Base-by-base conservation (phyloP, 345 rosid species). In the Bruguiera sexangula region DNA sequence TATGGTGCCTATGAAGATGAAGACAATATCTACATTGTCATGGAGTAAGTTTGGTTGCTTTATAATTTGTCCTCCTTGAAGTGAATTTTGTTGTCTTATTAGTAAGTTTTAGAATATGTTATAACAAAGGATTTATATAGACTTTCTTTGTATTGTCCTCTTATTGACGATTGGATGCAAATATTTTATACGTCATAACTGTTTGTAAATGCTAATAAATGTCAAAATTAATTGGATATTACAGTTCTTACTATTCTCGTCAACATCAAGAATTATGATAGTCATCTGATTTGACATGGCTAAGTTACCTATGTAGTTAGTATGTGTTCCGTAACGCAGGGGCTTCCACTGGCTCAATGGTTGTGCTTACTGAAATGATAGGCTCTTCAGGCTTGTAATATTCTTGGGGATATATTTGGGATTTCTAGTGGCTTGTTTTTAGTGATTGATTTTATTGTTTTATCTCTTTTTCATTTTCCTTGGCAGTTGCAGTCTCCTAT, bases 1-100 rank as follows among this genome's bases (percentile, higher is more conserved):
- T 81, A 88, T 68, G 95, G 90, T 27, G 89, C 95, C 26, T 90
- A 78, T 73, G 98, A 90, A 82, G 96, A 92, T 80, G 93, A 86
- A 36, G 89, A 88, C 59, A 92, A 81, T 66, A 87, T 92, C 73
- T 92, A 90, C 68, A 60, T 88, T 67, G 90, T 92, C 29, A 92
- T 92, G 97, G 97, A 91, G 97, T 91, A 84, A 60, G 96, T 81
- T 67, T 63, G 19, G 8, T 53, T 54, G 21, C 63, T n/a, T 46
- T 6, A 20, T 15, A 51, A 57, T 50, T 9, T 59, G 21, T 8
- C 5, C 27, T 53, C 34, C 31, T 53, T 21, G 5, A n/a, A 5
- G n/a, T 7, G 20, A 31, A 10, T 54, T 3, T 60, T 30, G 10
- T 30, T 62, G 34, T 46, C 7, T 59, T 31, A 13, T 56, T 30